Conservation (phyloP, 306 rosid genomes). For the Canavalia ensiformis region DNA sequence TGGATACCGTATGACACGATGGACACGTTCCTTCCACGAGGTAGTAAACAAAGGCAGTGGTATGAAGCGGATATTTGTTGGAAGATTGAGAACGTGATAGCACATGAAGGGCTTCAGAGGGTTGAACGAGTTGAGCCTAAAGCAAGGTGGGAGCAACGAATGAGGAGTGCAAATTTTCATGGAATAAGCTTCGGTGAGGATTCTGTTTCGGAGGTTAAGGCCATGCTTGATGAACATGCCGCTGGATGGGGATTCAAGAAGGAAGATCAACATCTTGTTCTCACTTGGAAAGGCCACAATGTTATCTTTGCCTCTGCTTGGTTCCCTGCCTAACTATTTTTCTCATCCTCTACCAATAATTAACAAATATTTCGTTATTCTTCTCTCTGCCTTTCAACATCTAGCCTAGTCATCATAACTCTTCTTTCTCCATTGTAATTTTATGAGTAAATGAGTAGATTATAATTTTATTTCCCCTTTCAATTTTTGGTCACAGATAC, state of each 20-base stretch:
- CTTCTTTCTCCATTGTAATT: neutral
- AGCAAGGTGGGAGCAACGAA: slow-evolving; percentile 76
- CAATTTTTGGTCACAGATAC: too few relatives aligned
- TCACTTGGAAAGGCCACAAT: slow-evolving; percentile 98
- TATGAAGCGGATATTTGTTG: slow-evolving; percentile 85
- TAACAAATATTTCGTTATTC: neutral
- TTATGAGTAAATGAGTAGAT: slow-evolving; percentile 33
- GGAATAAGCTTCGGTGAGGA: slow-evolving; percentile 73
- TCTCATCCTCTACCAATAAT: slow-evolving; percentile 14
- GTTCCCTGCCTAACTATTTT: slow-evolving; percentile 68
- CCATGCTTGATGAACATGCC: slow-evolving; percentile 92
- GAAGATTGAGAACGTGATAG: slow-evolving; percentile 93
- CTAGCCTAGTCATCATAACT: neutral
- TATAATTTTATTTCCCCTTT: neutral
- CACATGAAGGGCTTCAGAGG: slow-evolving; percentile 79
- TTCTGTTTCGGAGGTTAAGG: slow-evolving; percentile 71
- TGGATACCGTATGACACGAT: slow-evolving; percentile 95
- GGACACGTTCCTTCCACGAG: slow-evolving; percentile 77
- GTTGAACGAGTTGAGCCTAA: slow-evolving; percentile 76
- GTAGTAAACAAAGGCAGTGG: slow-evolving; percentile 90
- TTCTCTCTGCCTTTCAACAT: slow-evolving; percentile 8
- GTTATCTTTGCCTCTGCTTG: slow-evolving; percentile 91
- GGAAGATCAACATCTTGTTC: slow-evolving; percentile 79
- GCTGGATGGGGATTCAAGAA: slow-evolving; percentile 98
- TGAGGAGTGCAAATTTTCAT: slow-evolving; percentile 69